Evolutionary conservation across 2,329 filamentous ascomycete genomes (phyloP).

Genomic region (Trichoderma brevicompactum): DNA sequence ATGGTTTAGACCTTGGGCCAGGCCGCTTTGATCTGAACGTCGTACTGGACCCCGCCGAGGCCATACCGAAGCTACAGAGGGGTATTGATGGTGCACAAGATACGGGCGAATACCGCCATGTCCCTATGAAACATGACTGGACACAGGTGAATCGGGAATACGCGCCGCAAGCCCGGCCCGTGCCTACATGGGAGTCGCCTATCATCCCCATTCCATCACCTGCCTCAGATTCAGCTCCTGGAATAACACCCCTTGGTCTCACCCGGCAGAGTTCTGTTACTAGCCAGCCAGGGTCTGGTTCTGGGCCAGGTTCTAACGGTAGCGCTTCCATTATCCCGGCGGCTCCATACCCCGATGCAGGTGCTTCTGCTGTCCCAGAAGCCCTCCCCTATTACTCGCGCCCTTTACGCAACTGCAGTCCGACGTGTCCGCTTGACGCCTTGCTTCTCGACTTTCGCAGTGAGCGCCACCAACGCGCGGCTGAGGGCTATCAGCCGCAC

Average conservation of each 20-base stretch:
- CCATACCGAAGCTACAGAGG: constrained; percentile 55
- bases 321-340: background rate
- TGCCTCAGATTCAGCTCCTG: constrained; percentile 15
- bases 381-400: constrained; percentile 34
- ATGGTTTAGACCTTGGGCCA: constrained; percentile 63
- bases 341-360: background rate
- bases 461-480: constrained; percentile 67
- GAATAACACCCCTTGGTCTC: constrained; percentile 5
- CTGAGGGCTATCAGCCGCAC: constrained; percentile 65
- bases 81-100: constrained; percentile 55
- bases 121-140: constrained; percentile 59
- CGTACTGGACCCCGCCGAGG: constrained; percentile 64
- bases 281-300: constrained; percentile 56
- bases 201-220: constrained; percentile 7
- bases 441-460: constrained; percentile 81
- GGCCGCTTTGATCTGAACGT: constrained; percentile 76
- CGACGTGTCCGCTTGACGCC: constrained; percentile 77
- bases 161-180: constrained; percentile 1
- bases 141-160: constrained; percentile 39
- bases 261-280: constrained; percentile 31
- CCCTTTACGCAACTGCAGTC: constrained; percentile 62
- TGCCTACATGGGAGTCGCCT: constrained; percentile 9
- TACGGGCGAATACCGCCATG: constrained; percentile 48
- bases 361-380: background rate
- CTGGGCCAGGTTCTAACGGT: constrained; percentile 57